phyloP scores from a whole-genome alignment of 768 basidiomycete genomes.

The Rhizopogon vulgaris region DNA sequence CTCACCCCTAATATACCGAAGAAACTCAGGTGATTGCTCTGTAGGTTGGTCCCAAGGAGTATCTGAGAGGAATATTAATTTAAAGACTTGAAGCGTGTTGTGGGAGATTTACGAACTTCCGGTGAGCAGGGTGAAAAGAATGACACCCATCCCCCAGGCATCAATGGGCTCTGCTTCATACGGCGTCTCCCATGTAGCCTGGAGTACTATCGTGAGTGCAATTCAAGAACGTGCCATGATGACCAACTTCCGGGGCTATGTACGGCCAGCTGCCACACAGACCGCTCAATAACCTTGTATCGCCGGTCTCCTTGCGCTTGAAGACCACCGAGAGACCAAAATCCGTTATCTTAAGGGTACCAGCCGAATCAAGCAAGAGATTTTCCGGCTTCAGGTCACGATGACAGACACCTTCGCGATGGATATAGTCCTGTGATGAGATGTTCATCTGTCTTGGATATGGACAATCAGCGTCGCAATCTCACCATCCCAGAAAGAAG shows the following conservation, averaged over 20 bases:
- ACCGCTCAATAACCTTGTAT: conserved; percentile 70
- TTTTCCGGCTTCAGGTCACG: conserved; percentile 98
- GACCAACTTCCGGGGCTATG: conserved; percentile 83
- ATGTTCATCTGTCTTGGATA: not conserved
- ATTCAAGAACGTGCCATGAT: not conserved
- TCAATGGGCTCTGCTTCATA: conserved; percentile 94
- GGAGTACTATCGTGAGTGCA: not conserved
- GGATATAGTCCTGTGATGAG: conserved; percentile 65
- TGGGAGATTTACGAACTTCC: conserved; percentile 61
- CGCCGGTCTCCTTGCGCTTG: conserved; percentile 74
- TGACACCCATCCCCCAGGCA: conserved; percentile 93
- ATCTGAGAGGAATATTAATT: conserved; percentile 40
- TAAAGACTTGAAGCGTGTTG: too few relatives aligned
- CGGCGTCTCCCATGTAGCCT: conserved; percentile 62
- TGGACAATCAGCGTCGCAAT: conserved; percentile 1
- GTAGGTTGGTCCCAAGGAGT: conserved; percentile 99
- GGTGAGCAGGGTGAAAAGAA: conserved; percentile 82
- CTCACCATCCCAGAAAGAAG: conserved; percentile 77
- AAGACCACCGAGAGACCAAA: conserved; percentile 93
- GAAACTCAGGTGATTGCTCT: conserved; percentile 67
- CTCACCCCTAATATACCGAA: conserved; percentile 65
- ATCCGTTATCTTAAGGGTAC: conserved; percentile 88
- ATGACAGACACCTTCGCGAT: conserved; percentile 87
- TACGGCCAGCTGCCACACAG: conserved; percentile 92
- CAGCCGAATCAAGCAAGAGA: conserved; percentile 75